Evolutionary conservation across 805 yeast genomes (phyloP).

Genomic region (Vanderwaltozyma yarrowii): DNA sequence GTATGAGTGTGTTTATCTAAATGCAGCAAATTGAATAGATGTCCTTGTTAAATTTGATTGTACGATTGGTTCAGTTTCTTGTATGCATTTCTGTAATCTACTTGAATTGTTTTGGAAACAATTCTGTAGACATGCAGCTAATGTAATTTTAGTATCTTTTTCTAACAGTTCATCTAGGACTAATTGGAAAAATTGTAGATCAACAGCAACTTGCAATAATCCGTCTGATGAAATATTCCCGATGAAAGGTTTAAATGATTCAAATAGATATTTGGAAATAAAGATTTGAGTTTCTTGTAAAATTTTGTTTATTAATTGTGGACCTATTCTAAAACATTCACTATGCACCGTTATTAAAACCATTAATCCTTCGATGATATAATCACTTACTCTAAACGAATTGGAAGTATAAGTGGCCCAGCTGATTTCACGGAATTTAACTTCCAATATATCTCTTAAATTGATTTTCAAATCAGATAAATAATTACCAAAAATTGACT

Average conservation of each 20-base stretch:
- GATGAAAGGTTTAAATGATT: conserved; percentile 33
- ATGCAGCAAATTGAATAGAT: conserved; percentile 26
- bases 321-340: conserved; percentile 39
- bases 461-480: conserved; percentile 38
- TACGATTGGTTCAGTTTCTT: conserved; percentile 25
- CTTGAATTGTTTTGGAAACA: conserved; percentile 24
- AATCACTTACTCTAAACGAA: conserved; percentile 35
- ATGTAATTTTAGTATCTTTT: conserved; percentile 23
- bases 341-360: conserved; percentile 43
- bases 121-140: conserved; percentile 24
- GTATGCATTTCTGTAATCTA: conserved; percentile 17
- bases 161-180: conserved; percentile 22
- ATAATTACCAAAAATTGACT: conserved; percentile 44
- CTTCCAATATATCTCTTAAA: conserved; percentile 31
- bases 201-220: conserved; percentile 41
- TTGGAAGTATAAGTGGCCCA: conserved; percentile 33
- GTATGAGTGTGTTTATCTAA: conserved; percentile 8
- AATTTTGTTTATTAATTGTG: conserved; percentile 35
- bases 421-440: conserved; percentile 33
- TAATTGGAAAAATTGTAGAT: conserved; percentile 40
- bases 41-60: conserved; percentile 23
- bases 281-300: conserved; percentile 36
- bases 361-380: conserved; percentile 40
- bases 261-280: conserved; percentile 28
- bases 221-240: conserved; percentile 40